A percentile compares a stretch with the other conserved stretches of the same genome.
These are phyloP conservation scores for Gossypium lobatum DNA, from an alignment of 441 rosid genomes.

Conservation along the genomic window DNA sequence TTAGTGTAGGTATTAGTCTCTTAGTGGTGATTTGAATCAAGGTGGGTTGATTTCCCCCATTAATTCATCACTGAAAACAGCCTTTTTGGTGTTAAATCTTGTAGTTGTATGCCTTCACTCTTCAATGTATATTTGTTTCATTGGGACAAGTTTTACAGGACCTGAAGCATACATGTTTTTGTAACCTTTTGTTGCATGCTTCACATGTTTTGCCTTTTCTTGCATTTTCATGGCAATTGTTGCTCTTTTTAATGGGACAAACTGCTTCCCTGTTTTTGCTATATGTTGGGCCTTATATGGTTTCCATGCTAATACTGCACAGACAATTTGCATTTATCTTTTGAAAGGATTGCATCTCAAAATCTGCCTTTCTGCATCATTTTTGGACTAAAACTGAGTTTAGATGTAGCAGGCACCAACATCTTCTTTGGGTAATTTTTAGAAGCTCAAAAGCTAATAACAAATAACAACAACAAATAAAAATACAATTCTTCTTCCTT, in stretches of 20 bases:
- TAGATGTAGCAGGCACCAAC: not conserved
- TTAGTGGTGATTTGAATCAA: constrained; percentile 10
- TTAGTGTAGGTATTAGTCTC: constrained; percentile 22
- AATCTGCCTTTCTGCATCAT: not conserved
- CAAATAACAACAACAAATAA: not conserved
- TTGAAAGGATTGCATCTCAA: not conserved
- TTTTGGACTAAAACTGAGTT: not conserved
- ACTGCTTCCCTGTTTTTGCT: not conserved
- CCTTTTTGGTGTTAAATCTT: constrained; percentile 18
- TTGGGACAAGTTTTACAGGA: not conserved
- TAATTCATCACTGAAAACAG: not conserved
- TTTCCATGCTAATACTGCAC: constrained; percentile 13
- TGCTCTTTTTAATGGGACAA: not conserved
- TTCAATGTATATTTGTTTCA: constrained; percentile 22
- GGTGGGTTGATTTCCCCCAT: constrained; percentile 12
- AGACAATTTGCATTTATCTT: not conserved
- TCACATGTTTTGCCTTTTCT: not conserved
- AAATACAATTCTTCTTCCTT: not conserved
- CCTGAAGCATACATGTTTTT: not conserved
- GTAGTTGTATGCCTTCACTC: constrained; percentile 10
- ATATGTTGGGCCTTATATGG: not conserved
- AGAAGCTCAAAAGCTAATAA: not conserved
- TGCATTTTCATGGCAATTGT: not conserved
- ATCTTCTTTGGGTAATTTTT: not conserved
- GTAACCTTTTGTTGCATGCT: not conserved